A percentile compares a stretch with the other conserved stretches of the same genome.
phyloP scores from a whole-genome alignment of 2,329 filamentous ascomycete genomes.

The Ophiocordyceps robertsii region DNA sequence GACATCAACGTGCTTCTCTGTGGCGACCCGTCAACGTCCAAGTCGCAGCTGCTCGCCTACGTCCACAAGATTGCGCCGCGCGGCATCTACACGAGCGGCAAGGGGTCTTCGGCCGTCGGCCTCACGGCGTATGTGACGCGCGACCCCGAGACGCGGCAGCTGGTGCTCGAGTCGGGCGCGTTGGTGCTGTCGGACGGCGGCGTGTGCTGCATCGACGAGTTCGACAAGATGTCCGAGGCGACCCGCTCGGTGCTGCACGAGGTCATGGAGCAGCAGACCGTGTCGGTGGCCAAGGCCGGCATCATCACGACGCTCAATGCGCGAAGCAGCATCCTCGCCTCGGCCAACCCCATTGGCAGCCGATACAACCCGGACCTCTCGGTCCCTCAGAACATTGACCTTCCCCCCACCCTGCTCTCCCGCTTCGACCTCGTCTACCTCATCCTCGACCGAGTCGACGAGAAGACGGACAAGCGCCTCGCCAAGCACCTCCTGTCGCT shows the following conservation, averaged over 20 bases:
- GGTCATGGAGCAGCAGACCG: slow-evolving; percentile 81
- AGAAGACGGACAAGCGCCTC: slow-evolving; percentile 74
- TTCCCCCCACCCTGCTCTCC: slow-evolving; percentile 86
- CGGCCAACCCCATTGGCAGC: slow-evolving; percentile 94
- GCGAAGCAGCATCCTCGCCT: slow-evolving; percentile 87
- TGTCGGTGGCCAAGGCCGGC: slow-evolving; percentile 77
- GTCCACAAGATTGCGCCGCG: slow-evolving; percentile 96
- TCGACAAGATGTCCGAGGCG: slow-evolving; percentile 73
- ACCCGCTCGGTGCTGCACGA: slow-evolving; percentile 74
- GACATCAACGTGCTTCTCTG: slow-evolving; percentile 97
- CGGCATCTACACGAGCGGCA: slow-evolving; percentile 68
- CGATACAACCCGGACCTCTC: slow-evolving; percentile 94
- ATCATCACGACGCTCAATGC: slow-evolving; percentile 97
- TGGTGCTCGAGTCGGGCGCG: slow-evolving; percentile 69
- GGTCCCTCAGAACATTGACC: slow-evolving; percentile 94
- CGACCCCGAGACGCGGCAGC: slow-evolving; percentile 66
- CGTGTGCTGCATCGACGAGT: slow-evolving; percentile 76
- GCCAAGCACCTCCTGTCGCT: slow-evolving; percentile 89
- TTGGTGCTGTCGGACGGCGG: slow-evolving; percentile 69
- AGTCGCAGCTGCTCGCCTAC: slow-evolving; percentile 88
- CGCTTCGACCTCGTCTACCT: slow-evolving; percentile 96
- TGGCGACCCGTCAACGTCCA: slow-evolving; percentile 91
- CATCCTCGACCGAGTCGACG: slow-evolving; percentile 86
- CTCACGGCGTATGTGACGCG: slow-evolving; percentile 70
- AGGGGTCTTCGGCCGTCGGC: slow-evolving; percentile 70